Percentiles rank a stretch among this genome's conserved stretches.
Conservation (phyloP, 352 stramenopile genomes). For the Phytophthora nicotianae region DNA sequence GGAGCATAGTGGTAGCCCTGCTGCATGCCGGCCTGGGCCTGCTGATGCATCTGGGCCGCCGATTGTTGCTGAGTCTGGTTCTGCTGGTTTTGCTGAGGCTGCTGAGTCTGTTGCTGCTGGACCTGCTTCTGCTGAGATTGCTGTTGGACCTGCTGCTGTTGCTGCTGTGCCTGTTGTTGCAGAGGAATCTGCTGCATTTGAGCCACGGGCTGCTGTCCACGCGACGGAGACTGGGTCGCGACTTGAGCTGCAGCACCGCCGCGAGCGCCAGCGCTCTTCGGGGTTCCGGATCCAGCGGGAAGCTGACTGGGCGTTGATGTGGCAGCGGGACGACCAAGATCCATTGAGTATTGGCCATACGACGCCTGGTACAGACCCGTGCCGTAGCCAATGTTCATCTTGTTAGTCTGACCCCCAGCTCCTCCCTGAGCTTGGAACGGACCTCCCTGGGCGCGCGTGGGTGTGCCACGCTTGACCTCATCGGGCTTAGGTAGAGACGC, state of each 20-base stretch:
- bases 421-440: conserved; percentile 53
- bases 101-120: conserved; percentile 50
- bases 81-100: conserved; percentile 37
- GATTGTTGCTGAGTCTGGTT: conserved; percentile 55
- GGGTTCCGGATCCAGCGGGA: conserved; percentile 53
- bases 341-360: conserved; percentile 87
- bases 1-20: conserved; percentile 87
- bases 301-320: conserved; percentile 44
- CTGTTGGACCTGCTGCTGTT: conserved; percentile 37
- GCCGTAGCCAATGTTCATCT: conserved; percentile 73
- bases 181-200: conserved; percentile 49
- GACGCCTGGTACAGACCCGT: conserved; percentile 74
- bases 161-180: conserved; percentile 45
- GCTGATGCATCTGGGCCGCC: conserved; percentile 64
- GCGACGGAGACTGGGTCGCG: conserved; percentile 64
- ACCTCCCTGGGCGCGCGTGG: conserved; percentile 53
- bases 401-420: conserved; percentile 48
- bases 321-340: conserved; percentile 51
- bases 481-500: conserved; percentile 86
- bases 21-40: conserved; percentile 50
- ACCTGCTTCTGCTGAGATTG: conserved; percentile 54
- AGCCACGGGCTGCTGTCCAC: conserved; percentile 41
- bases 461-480: conserved; percentile 80
- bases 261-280: conserved; percentile 49
- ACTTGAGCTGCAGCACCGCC: conserved; percentile 27